These are phyloP conservation scores for Daldinia eschscholtzii DNA, from an alignment of 2,329 filamentous ascomycete genomes.

Conservation along the genomic window DNA sequence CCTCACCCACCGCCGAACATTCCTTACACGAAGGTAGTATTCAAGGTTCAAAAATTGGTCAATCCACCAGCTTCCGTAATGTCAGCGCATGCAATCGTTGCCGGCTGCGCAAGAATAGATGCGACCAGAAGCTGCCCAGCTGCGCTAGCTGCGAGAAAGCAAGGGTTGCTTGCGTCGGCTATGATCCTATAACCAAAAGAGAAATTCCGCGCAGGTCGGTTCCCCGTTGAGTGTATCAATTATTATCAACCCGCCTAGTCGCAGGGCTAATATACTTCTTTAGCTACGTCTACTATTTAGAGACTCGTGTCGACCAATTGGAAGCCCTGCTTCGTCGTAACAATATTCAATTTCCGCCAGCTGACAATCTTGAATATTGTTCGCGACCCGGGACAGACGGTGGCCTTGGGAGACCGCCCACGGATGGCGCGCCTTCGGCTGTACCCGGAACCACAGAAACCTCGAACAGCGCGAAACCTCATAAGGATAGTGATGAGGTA, in stretches of 20 bases:
- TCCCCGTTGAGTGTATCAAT: conserved; percentile 9
- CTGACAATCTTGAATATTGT: conserved; percentile 75
- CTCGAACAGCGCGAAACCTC: conserved; percentile 51
- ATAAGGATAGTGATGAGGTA: conserved; percentile 60
- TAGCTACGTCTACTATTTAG: conserved; percentile 95
- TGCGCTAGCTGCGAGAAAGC: conserved; percentile 95
- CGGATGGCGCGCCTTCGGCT: conserved; percentile 52
- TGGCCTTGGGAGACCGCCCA: conserved; percentile 52
- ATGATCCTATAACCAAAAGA: conserved; percentile 95
- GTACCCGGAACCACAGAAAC: conserved; percentile 53
- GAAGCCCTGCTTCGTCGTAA: conserved; percentile 80
- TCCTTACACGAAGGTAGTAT: conserved; percentile 50
- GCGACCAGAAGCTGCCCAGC: conserved; percentile 91
- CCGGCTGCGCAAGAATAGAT: conserved; percentile 91
- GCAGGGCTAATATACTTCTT: conserved; percentile 40
- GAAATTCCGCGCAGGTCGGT: conserved; percentile 93
- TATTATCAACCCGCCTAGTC: conserved; percentile 9
- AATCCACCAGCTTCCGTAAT: conserved; percentile 80
- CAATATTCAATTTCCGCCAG: conserved; percentile 77
- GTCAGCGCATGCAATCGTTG: conserved; percentile 97
- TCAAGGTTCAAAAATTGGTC: conserved; percentile 61
- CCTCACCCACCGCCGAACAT: conserved; percentile 51
- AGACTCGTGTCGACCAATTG: conserved; percentile 85
- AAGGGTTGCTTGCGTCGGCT: conserved; percentile 90
- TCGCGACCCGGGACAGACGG: conserved; percentile 62